Conservation (phyloP, 768 basidiomycete genomes). For the Amanita molliuscula region DNA sequence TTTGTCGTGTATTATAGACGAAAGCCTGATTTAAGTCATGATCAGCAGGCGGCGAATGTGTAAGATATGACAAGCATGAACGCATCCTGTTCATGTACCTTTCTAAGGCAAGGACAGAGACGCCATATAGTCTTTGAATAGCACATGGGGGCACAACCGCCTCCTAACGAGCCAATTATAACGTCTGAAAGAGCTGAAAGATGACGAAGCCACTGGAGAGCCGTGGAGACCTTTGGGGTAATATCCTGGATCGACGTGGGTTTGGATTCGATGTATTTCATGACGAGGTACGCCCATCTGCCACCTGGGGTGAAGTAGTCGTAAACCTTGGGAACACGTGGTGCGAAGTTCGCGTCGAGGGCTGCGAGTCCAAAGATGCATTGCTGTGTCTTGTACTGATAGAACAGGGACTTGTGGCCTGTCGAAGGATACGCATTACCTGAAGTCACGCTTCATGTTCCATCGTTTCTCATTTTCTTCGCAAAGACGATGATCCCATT, state of each 20-base stretch:
- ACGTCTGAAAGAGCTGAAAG: slow-evolving; percentile 13
- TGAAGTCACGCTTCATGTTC: neutral
- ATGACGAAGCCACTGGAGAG: slow-evolving; percentile 16
- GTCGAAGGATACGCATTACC: neutral
- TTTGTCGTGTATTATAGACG: too few relatives aligned
- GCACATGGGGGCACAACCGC: slow-evolving; percentile 4
- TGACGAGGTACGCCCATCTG: slow-evolving; percentile 15
- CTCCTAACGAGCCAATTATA: slow-evolving; percentile 8
- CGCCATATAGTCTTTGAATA: slow-evolving; percentile 7
- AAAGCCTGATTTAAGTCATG: slow-evolving; percentile 5
- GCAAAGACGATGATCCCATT: too few relatives aligned
- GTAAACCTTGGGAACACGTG: slow-evolving; percentile 16
- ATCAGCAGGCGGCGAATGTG: slow-evolving; percentile 4
- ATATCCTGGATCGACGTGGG: slow-evolving; percentile 7
- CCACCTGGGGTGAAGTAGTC: slow-evolving; percentile 11
- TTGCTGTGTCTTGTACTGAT: slow-evolving; percentile 11
- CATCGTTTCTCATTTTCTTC: too few relatives aligned
- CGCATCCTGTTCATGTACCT: slow-evolving; percentile 9
- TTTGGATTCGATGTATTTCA: slow-evolving; percentile 15
- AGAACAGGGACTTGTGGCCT: slow-evolving; percentile 3
- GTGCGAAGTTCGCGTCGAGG: slow-evolving; percentile 9
- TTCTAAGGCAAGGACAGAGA: too few relatives aligned
- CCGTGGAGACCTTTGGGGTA: slow-evolving; percentile 11
- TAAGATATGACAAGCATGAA: slow-evolving; percentile 6
- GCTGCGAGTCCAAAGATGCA: slow-evolving; percentile 13